phyloP scores from a whole-genome alignment of 257 asterid species.

The Buddleja alternifolia region DNA sequence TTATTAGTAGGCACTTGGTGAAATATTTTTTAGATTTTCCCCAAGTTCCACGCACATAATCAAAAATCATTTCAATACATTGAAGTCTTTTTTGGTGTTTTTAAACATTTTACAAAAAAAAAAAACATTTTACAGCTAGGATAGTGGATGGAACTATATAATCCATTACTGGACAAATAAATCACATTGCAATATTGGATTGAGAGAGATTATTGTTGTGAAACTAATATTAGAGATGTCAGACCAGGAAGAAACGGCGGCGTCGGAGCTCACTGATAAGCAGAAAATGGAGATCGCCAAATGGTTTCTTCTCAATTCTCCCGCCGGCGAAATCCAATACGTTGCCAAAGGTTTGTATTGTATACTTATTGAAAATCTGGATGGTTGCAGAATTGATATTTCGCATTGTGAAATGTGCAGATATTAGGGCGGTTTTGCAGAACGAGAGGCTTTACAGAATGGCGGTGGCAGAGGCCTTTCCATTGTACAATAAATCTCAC shows the following conservation, averaged over 20 bases:
- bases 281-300: constrained; percentile 89
- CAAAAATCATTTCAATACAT: too few relatives aligned
- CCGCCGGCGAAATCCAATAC: constrained; percentile 93
- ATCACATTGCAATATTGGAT: too few relatives aligned
- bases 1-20: too few relatives aligned
- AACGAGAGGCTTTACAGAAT: constrained; percentile 61
- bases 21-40: too few relatives aligned
- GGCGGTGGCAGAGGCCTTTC: constrained; percentile 85
- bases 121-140: too few relatives aligned
- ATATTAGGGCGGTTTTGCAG: constrained; percentile 69
- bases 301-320: constrained; percentile 97
- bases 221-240: too few relatives aligned
- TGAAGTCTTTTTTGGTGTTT: too few relatives aligned
- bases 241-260: constrained; percentile 62
- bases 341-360: constrained; percentile 72
- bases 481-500: constrained; percentile 84
- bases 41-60: too few relatives aligned
- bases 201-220: too few relatives aligned
- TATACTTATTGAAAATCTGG: not conserved
- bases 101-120: too few relatives aligned
- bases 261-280: constrained; percentile 62
- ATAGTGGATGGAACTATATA: too few relatives aligned
- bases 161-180: too few relatives aligned
- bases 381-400: constrained; percentile 12
- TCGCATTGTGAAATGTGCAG: constrained; percentile 42